Base-by-base conservation (phyloP, 495 filamentous ascomycete genomes). In the Neurospora sp. region DNA sequence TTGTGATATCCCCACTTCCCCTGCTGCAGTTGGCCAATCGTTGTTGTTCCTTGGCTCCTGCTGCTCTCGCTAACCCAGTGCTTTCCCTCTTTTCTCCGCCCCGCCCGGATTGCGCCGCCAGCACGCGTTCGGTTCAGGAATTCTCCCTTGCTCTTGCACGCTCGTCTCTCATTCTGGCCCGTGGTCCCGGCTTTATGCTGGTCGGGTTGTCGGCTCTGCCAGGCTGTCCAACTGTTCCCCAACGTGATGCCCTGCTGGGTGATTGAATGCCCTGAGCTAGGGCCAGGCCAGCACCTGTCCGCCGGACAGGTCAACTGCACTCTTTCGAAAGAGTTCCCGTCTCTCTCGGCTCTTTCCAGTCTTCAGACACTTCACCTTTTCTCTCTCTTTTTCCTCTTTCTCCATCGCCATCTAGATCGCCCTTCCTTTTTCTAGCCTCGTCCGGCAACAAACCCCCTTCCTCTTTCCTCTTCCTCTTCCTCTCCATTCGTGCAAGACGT, bases 401-500 rank as follows among this genome's bases (percentile, higher is more conserved):
- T 76, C 75, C 77, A 73, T 74, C 79, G 74, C 78, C 77, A 79
- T 75, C 79, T 35, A 81, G 76, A 79, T 81, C 78, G 79, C 80
- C 80, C 80, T 82, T 84, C 82, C 80, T 84, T 82, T 82, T 83
- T 75, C 75, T 79, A 18, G 54, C 54, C 54, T 62, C 54, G 23
- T 62, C 27, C 27, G 54, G 54, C 54, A 62, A 62, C 23, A 62
- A 62, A 6, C 27, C 23, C 76, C 75, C 79, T 77, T 71, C 73
- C 73, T 75, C 72, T 73, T 78, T 35, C 35, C 80, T 83, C n/a
- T n/a, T n/a, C 84, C 80, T 83, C 84, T 75, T 80, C 78, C 79
- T 82, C 81, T 78, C 78, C 78, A 75, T 81, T 79, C 78, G 80
- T 81, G 78, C 78, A 76, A 77, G 76, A 73, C 77, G 75, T 48